Evolutionary conservation across 805 yeast genomes (phyloP).

Genomic region (Starmera dryadoides): DNA sequence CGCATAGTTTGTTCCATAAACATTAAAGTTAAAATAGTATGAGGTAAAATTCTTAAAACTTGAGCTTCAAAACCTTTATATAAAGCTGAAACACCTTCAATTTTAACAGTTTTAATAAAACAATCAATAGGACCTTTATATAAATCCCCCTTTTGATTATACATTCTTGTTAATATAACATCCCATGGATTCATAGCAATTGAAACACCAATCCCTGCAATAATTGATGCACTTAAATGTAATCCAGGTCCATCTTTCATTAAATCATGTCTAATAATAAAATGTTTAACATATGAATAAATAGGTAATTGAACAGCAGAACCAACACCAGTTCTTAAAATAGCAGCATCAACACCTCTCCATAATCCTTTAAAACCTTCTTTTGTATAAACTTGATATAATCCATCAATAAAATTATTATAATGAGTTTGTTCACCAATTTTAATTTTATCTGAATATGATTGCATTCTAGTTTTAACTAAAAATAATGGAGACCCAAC

Average conservation of each 20-base stretch:
- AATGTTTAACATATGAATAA: slow-evolving; percentile 69
- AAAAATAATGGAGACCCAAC: slow-evolving; percentile 88
- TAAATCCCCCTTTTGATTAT: slow-evolving; percentile 85
- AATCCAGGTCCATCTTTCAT: slow-evolving; percentile 58
- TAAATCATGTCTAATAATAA: slow-evolving; percentile 44
- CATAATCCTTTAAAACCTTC: slow-evolving; percentile 79
- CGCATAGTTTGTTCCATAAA: slow-evolving; percentile 95
- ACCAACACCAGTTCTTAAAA: slow-evolving; percentile 90
- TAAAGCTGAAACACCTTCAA: slow-evolving; percentile 82
- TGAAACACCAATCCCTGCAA: slow-evolving; percentile 89
- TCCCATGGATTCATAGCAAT: slow-evolving; percentile 98
- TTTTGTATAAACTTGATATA: slow-evolving; percentile 46
- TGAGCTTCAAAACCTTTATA: slow-evolving; percentile 97
- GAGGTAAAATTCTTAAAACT: slow-evolving; percentile 88
- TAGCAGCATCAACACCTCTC: slow-evolving; percentile 92
- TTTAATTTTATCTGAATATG: slow-evolving; percentile 60
- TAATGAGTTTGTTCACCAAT: slow-evolving; percentile 94
- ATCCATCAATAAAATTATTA: slow-evolving; percentile 59
- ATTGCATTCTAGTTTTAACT: slow-evolving; percentile 94
- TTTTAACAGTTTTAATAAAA: slow-evolving; percentile 66
- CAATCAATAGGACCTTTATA: slow-evolving; percentile 90
- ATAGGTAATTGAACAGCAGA: slow-evolving; percentile 93
- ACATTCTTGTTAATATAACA: slow-evolving; percentile 88
- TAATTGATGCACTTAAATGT: slow-evolving; percentile 67
- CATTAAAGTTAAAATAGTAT: slow-evolving; percentile 81